Conservation (phyloP, 257 asterid species). For the Nyctanthes arbortristis region DNA sequence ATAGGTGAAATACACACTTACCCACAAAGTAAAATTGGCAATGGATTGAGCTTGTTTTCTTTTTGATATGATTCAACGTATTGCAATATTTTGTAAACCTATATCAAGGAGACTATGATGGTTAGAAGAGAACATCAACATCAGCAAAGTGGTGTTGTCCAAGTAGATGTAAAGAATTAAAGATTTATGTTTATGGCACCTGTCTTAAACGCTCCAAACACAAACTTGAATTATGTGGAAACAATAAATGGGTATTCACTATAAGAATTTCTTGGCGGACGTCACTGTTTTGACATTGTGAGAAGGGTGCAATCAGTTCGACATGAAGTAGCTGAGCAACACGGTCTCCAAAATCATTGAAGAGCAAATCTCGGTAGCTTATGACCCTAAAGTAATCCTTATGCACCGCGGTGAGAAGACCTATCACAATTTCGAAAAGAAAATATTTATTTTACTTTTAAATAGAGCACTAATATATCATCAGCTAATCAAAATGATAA, state of each 20-base stretch:
- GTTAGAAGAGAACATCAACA: neutral
- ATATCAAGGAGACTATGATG: slow-evolving; percentile 26
- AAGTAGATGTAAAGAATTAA: neutral
- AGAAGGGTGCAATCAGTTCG: slow-evolving; percentile 61
- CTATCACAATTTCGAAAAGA: slow-evolving; percentile 36
- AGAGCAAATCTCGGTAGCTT: slow-evolving; percentile 78
- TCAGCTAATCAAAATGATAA: neutral
- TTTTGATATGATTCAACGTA: slow-evolving; percentile 82
- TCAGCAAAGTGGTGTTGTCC: neutral
- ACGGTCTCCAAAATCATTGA: slow-evolving; percentile 98
- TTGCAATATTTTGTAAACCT: slow-evolving; percentile 95
- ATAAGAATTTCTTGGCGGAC: slow-evolving; percentile 86
- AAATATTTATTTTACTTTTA: neutral
- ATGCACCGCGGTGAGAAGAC: slow-evolving; percentile 86
- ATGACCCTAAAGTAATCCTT: slow-evolving; percentile 83
- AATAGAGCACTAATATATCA: neutral
- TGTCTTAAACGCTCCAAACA: slow-evolving; percentile 95
- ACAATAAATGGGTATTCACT: slow-evolving; percentile 89
- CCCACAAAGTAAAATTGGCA: slow-evolving; percentile 96
- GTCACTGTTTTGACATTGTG: slow-evolving; percentile 46
- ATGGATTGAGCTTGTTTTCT: slow-evolving; percentile 82
- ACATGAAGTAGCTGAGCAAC: slow-evolving; percentile 96
- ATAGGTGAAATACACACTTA: slow-evolving; percentile 30
- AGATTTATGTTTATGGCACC: slow-evolving; percentile 40
- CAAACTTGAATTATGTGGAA: slow-evolving; percentile 92